Evolutionary conservation across 1,139 yeast genomes (phyloP).

Genomic region (Magnusiomyces magnusii): DNA sequence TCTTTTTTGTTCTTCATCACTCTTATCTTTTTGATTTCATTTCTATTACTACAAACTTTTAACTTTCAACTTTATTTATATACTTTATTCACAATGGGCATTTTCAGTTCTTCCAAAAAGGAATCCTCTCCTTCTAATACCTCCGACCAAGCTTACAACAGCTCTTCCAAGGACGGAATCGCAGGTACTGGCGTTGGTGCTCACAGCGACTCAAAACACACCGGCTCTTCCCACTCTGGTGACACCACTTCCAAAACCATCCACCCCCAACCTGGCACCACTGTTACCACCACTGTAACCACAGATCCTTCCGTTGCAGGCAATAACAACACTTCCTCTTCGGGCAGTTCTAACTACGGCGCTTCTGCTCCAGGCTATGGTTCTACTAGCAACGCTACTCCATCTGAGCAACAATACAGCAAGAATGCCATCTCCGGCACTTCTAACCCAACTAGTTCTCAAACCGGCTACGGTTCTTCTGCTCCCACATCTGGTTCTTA

Average conservation of each 20-base stretch:
- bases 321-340: neutral
- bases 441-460: neutral
- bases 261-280: neutral
- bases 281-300: neutral
- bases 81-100: neutral
- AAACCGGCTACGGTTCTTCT: neutral
- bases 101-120: neutral
- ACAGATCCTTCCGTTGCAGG: neutral
- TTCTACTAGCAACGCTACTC: no score
- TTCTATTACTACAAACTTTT: neutral
- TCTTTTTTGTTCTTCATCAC: neutral
- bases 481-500: neutral
- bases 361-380: no score
- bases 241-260: neutral
- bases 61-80: neutral
- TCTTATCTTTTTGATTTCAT: neutral
- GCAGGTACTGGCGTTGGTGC: neutral
- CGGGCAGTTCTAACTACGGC: neutral
- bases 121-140: neutral
- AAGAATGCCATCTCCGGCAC: no score
- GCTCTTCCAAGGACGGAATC: neutral
- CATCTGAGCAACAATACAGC: no score
- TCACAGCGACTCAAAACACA: no score
- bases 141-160: neutral
- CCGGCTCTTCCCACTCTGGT: neutral